A percentile compares a stretch with the other conserved stretches of the same genome.
Evolutionary conservation across 495 filamentous ascomycete genomes (phyloP).

Genomic region (Tuber umbilicatum): DNA sequence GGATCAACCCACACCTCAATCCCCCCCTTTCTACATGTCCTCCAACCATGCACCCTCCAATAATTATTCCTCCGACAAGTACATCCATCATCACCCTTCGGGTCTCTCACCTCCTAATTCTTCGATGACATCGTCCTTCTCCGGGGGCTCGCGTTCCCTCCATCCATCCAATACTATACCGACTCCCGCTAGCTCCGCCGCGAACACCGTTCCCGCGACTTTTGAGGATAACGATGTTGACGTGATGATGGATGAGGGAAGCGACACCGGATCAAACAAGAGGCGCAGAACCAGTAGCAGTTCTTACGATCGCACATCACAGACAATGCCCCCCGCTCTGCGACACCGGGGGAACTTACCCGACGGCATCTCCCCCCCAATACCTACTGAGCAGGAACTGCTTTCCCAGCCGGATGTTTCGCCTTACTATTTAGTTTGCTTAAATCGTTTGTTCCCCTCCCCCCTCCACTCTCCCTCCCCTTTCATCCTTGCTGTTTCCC

Average conservation of each 20-base stretch:
- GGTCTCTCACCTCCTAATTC: not conserved
- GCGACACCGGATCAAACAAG: slow-evolving; percentile 23
- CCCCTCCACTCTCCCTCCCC: slow-evolving; percentile 13
- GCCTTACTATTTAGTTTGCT: slow-evolving; percentile 39
- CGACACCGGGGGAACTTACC: slow-evolving; percentile 28
- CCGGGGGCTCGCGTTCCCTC: slow-evolving; percentile 30
- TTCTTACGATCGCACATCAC: slow-evolving; percentile 28
- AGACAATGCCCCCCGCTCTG: slow-evolving; percentile 31
- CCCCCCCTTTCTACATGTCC: slow-evolving; percentile 40
- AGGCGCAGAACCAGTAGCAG: slow-evolving; percentile 42
- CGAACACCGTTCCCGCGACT: slow-evolving; percentile 38
- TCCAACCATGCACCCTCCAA: slow-evolving; percentile 40
- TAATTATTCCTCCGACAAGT: slow-evolving; percentile 40
- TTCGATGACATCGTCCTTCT: slow-evolving; percentile 22
- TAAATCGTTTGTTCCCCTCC: slow-evolving; percentile 39
- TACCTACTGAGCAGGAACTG: slow-evolving; percentile 36
- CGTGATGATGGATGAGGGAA: slow-evolving; percentile 42
- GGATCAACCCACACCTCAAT: slow-evolving; percentile 41
- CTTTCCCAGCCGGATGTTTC: slow-evolving; percentile 40
- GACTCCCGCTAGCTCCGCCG: slow-evolving; percentile 46
- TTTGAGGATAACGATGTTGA: slow-evolving; percentile 45
- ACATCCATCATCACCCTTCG: slow-evolving; percentile 29
- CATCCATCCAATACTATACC: slow-evolving; percentile 42
- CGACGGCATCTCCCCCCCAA: slow-evolving; percentile 28
- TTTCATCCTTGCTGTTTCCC: not conserved